Conservation (phyloP, 805 yeast genomes). For the Yarrowia alimentaria region DNA sequence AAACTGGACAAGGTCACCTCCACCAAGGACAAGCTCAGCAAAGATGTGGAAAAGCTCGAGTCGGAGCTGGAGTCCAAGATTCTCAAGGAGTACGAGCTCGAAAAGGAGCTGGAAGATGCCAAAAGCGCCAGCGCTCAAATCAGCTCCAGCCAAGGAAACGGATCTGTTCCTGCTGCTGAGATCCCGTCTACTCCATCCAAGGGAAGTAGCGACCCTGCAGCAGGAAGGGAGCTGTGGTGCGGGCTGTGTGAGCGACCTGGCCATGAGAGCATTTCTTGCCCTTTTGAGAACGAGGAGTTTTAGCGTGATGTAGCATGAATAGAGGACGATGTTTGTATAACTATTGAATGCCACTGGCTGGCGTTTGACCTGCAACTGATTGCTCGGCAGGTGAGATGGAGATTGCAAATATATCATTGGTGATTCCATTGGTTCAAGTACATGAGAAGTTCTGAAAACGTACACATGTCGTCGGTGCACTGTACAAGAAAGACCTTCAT, state of each 20-base stretch:
- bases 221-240: conserved; percentile 82
- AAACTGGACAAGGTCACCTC: conserved; percentile 7
- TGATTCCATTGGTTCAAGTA: no score
- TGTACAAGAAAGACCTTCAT: no score
- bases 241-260: conserved; percentile 90
- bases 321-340: no score
- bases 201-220: conserved; percentile 58
- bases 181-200: neutral
- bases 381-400: no score
- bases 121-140: conserved; percentile 12
- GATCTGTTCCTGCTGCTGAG: neutral
- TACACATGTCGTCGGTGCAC: no score
- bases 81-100: conserved; percentile 39
- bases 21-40: conserved; percentile 4
- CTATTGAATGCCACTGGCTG: no score
- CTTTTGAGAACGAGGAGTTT: conserved; percentile 66
- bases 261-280: conserved; percentile 84
- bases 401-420: no score
- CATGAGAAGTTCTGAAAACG: no score
- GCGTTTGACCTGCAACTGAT: no score
- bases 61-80: conserved; percentile 35
- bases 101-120: conserved; percentile 33
- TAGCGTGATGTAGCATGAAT: no score
- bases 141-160: neutral
- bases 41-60: conserved; percentile 37